These are phyloP conservation scores for Alternaria brassicae DNA, from an alignment of 2,329 filamentous ascomycete genomes.

Conservation along the genomic window DNA sequence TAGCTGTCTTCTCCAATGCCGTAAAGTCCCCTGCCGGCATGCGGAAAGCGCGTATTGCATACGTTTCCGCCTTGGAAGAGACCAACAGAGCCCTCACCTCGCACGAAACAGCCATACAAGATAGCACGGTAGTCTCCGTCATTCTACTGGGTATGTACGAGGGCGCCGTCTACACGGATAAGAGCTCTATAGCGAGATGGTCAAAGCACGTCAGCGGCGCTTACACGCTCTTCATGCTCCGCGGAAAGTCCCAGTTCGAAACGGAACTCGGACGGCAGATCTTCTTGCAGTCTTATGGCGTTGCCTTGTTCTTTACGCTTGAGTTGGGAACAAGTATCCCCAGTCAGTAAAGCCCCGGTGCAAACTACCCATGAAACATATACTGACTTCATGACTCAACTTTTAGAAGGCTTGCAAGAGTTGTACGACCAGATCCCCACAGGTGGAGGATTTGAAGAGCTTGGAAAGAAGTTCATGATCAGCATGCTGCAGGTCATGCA, in stretches of 20 bases:
- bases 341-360: neutral
- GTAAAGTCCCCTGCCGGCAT: slow-evolving; percentile 31
- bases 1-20: slow-evolving; percentile 36
- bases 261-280: slow-evolving; percentile 30
- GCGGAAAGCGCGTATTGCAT: slow-evolving; percentile 36
- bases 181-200: slow-evolving; percentile 41
- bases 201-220: slow-evolving; percentile 45
- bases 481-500: slow-evolving; percentile 33
- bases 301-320: slow-evolving; percentile 31
- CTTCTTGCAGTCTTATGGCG: slow-evolving; percentile 42
- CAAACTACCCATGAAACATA: neutral
- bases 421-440: slow-evolving; percentile 25
- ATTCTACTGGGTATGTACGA: slow-evolving; percentile 47
- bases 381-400: neutral
- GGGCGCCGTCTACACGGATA: slow-evolving; percentile 36
- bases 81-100: slow-evolving; percentile 34
- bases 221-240: slow-evolving; percentile 39
- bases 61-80: slow-evolving; percentile 32
- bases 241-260: slow-evolving; percentile 37
- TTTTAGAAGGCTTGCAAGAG: slow-evolving; percentile 29
- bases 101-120: slow-evolving; percentile 26
- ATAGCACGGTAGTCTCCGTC: slow-evolving; percentile 40
- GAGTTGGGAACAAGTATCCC: slow-evolving; percentile 20
- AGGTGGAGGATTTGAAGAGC: slow-evolving; percentile 8
- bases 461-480: slow-evolving; percentile 24